Evolutionary conservation across 495 filamentous ascomycete species (phyloP).

Genomic region (Neurospora sp.): DNA sequence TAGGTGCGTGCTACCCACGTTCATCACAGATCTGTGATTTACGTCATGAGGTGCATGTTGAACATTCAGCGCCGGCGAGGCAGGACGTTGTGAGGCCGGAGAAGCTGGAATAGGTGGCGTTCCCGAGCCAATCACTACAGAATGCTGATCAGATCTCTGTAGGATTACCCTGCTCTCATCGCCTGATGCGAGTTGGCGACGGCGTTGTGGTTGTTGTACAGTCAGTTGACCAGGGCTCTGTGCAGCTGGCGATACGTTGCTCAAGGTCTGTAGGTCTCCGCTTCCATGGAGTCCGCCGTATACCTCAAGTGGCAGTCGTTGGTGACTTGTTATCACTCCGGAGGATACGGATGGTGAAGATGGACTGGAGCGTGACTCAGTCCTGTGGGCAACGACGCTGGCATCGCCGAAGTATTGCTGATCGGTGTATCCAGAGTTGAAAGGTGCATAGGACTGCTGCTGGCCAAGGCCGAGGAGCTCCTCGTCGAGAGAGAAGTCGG

Average conservation of each 20-base stretch:
- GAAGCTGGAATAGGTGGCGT: neutral
- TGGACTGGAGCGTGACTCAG: constrained; percentile 7
- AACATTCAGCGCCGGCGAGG: neutral
- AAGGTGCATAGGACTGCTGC: neutral
- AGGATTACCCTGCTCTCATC: neutral
- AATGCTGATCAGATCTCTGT: neutral
- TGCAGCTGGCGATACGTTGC: neutral
- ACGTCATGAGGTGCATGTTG: neutral
- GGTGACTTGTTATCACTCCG: neutral
- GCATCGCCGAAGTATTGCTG: neutral
- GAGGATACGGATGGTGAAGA: neutral
- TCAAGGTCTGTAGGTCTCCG: neutral
- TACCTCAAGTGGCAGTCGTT: neutral
- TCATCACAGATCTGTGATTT: neutral
- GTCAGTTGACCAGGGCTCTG: neutral
- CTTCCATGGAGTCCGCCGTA: neutral
- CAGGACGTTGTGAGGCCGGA: neutral
- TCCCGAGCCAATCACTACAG: neutral
- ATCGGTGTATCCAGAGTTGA: neutral
- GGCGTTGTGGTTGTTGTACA: neutral
- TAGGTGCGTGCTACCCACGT: neutral
- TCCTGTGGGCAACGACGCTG: constrained; percentile 4
- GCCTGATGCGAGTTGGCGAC: neutral
- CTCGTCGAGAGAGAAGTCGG: constrained; percentile 30
- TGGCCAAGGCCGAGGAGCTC: constrained; percentile 21